Evolutionary conservation across 2,329 filamentous ascomycete species (phyloP), one percentile per base, ranked within the genome.

Genomic region (Bipolaris victoriae): DNA sequence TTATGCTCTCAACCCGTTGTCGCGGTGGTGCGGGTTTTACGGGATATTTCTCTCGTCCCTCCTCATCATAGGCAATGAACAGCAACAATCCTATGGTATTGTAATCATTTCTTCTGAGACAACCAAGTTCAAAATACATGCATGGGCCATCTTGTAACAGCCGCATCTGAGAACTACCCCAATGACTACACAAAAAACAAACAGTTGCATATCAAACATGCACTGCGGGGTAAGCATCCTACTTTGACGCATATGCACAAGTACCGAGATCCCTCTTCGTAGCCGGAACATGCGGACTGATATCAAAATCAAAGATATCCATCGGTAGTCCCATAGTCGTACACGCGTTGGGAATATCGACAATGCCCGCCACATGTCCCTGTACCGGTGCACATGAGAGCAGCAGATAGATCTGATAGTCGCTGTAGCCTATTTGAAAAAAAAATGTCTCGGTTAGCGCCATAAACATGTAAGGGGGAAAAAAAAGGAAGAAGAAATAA

Each of bases 241-340:
- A 69, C 43, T 62, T 68, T 40, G 79, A 82, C 5, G 80, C 78
- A 72, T 86, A 90, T 1, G 90, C 90, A 75, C 91, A 95, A 39
- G 73, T 80, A 1, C 89, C 90, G 84, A 92, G 83, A 71, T 92
- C 87, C 55, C 81, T 75, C 79, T 86, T 86, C 71, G 84, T 80
- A 2, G 84, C 85, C 6, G 83, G 81, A 5, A 81, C 81, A 54
- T 83, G 82, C 0, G 92, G 91, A 45, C 87, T 85, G 65, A 97
- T 94, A 73, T 97, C 92, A 76, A 97, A 96, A 71, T 95, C 91
- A 69, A 97, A 97, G 51, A 97, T 96, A 77, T 97, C 93, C 82
- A 96, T 91, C 1, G 93, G 93, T 52, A 97, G 73, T 0, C 92
- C 92, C 57, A 97, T 80, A 0, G 93, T 97, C 3, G 92, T 96